Evolutionary conservation across 1,139 yeast genomes (phyloP).

Genomic region (Spathaspora sp.): DNA sequence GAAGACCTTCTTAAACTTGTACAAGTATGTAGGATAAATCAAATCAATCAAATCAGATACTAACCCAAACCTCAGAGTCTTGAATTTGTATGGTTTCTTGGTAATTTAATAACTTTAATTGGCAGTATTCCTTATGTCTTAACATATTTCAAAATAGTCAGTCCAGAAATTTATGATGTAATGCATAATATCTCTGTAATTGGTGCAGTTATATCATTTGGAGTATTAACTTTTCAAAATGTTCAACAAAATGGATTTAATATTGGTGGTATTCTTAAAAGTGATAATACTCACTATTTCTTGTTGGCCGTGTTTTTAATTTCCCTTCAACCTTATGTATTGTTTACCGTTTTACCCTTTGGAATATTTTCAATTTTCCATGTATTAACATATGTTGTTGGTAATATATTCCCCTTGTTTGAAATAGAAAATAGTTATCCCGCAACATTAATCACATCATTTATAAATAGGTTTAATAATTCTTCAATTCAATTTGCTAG

Average conservation of each 20-base stretch:
- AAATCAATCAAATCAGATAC: slow-evolving; percentile 8
- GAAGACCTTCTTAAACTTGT: slow-evolving; percentile 18
- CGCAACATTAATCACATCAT: slow-evolving; percentile 45
- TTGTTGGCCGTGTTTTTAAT: slow-evolving; percentile 41
- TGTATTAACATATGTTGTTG: slow-evolving; percentile 56
- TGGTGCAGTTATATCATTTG: slow-evolving; percentile 73
- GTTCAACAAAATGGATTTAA: slow-evolving; percentile 40
- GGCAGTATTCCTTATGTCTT: slow-evolving; percentile 55
- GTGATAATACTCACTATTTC: slow-evolving; percentile 54
- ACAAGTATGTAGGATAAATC: slow-evolving; percentile 19
- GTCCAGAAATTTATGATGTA: slow-evolving; percentile 26
- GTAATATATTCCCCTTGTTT: slow-evolving; percentile 66
- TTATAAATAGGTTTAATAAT: slow-evolving; percentile 65
- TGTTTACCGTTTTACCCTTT: slow-evolving; percentile 45
- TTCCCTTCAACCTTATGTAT: slow-evolving; percentile 43
- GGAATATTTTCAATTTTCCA: slow-evolving; percentile 62
- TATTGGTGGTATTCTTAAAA: slow-evolving; percentile 23
- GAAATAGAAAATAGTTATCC: slow-evolving; percentile 45
- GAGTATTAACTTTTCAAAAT: slow-evolving; percentile 67
- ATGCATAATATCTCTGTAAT: slow-evolving; percentile 64
- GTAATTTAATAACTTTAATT: slow-evolving; percentile 67
- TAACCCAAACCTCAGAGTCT: slow-evolving; percentile 29
- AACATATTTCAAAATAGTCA: slow-evolving; percentile 35
- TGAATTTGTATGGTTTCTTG: slow-evolving; percentile 65
- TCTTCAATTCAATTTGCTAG: slow-evolving; percentile 72